These are phyloP conservation scores for Polysphondylium violaceum DNA, from an alignment of 78 protist genomes.

Conservation along the genomic window DNA sequence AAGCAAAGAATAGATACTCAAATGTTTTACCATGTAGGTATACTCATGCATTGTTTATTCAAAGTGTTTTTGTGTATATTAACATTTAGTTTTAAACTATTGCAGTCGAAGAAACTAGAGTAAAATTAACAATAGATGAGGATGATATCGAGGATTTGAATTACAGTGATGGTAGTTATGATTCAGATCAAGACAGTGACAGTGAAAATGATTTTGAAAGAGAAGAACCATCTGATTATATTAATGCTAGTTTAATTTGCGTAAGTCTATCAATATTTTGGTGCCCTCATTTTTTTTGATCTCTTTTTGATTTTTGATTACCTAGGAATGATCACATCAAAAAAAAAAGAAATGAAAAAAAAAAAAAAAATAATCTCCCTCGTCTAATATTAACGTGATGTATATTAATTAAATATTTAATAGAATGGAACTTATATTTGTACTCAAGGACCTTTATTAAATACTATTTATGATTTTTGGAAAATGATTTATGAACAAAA, in stretches of 20 bases:
- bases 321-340: background rate
- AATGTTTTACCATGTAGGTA: slow-evolving; percentile 84
- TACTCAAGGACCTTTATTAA: slow-evolving; percentile 87
- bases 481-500: slow-evolving; percentile 85
- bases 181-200: background rate
- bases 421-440: slow-evolving; percentile 68
- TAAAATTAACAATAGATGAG: slow-evolving; percentile 12
- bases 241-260: slow-evolving; percentile 64
- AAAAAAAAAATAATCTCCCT: no score
- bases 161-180: background rate
- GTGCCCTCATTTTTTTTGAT: background rate
- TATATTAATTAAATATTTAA: background rate
- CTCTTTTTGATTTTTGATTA: no score
- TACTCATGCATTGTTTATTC: no score
- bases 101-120: slow-evolving; percentile 43
- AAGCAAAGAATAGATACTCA: slow-evolving; percentile 65
- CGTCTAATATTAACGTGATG: background rate
- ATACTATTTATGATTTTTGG: slow-evolving; percentile 87
- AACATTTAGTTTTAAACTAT: background rate
- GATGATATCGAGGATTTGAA: slow-evolving; percentile 7
- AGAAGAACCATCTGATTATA: slow-evolving; percentile 36
- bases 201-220: slow-evolving; percentile 3
- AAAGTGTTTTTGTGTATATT: no score
- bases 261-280: slow-evolving; percentile 4
- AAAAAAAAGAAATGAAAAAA: slow-evolving; percentile 8